Base-by-base conservation (phyloP, 148 eudicot species). In the Chenopodium suecicum region DNA sequence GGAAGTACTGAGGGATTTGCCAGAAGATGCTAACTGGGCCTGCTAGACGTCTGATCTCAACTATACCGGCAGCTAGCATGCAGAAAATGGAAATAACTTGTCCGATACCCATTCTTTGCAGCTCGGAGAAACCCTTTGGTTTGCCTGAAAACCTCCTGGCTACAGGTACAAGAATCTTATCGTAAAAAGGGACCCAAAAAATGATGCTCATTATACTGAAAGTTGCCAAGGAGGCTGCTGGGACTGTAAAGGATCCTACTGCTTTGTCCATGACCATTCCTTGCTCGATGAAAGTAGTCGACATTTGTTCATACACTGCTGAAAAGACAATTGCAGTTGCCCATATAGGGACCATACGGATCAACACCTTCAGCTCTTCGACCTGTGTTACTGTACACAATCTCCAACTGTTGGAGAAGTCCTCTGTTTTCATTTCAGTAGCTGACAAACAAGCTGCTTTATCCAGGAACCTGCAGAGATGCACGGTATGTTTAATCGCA, bases 371-470 rank as follows among this genome's bases (percentile, higher is more conserved):
- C 23, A 92, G 80, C 72, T 92, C 95, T 80, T 92, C 93, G 2
- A 92, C 93, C 81, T 90, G 93, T 23, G 93, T 92, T 17, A 88
- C 87, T 0, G 90, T 92, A 86, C 95, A 92, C 62, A 90, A 66
- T 32, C 77, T 84, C 95, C 95, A 92, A 7, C 85, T 85, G 56
- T 75, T 77, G n/a, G 85, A 54, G 32, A 75, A 70, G 34, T 82
- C 77, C 66, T 68, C 83, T 65, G 29, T 76, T 74, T 60, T 66
- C 48, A 1, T 2, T 23, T 89, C 90, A n/a, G 78, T 2, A 47
- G 81, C 81, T 2, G 86, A 84, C 80, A 87, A 74, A 48, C 89
- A 85, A 3, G 91, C 89, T 13, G 95, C 95, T 82, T 87, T 90
- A 82, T 92, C 93, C 3, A 92, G 78, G 81, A 83, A 92, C 82